These are phyloP conservation scores for Phlegmacium glaucopus DNA, from an alignment of 768 basidiomycete genomes.

Conservation along the genomic window DNA sequence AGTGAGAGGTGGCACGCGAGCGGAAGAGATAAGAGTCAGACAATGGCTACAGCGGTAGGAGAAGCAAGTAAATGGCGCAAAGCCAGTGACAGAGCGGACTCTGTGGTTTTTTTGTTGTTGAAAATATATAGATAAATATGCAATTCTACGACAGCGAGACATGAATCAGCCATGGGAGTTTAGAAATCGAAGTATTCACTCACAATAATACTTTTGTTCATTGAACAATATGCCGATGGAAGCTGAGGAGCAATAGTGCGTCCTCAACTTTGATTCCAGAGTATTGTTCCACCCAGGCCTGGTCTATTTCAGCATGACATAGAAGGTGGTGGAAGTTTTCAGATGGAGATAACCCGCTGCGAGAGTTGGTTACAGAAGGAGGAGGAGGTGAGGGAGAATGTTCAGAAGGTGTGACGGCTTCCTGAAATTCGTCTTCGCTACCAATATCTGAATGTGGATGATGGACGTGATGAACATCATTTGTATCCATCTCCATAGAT, in stretches of 20 bases:
- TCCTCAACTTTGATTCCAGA: slow-evolving; percentile 69
- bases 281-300: slow-evolving; percentile 38
- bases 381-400: slow-evolving; percentile 32
- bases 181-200: slow-evolving; percentile 3
- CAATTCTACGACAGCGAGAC: slow-evolving; percentile 9
- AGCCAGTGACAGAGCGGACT: slow-evolving; percentile 3
- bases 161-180: not conserved
- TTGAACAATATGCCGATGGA: slow-evolving; percentile 64
- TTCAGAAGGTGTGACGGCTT: slow-evolving; percentile 69
- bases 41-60: not conserved
- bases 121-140: slow-evolving; percentile 18
- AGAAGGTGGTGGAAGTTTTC: slow-evolving; percentile 17
- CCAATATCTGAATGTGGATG: slow-evolving; percentile 47
- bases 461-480: slow-evolving; percentile 41
- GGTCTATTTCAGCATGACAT: slow-evolving; percentile 43
- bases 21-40: too few relatives aligned
- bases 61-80: not conserved
- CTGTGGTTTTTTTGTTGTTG: slow-evolving; percentile 15
- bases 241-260: slow-evolving; percentile 68
- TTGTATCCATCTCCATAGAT: slow-evolving; percentile 44
- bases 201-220: slow-evolving; percentile 30
- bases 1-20: too few relatives aligned
- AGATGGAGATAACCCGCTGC: slow-evolving; percentile 12
- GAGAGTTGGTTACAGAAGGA: slow-evolving; percentile 7
- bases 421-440: slow-evolving; percentile 72